Conservation (phyloP, 1,284 basidiomycete genomes). For the Calocybe gambosa region DNA sequence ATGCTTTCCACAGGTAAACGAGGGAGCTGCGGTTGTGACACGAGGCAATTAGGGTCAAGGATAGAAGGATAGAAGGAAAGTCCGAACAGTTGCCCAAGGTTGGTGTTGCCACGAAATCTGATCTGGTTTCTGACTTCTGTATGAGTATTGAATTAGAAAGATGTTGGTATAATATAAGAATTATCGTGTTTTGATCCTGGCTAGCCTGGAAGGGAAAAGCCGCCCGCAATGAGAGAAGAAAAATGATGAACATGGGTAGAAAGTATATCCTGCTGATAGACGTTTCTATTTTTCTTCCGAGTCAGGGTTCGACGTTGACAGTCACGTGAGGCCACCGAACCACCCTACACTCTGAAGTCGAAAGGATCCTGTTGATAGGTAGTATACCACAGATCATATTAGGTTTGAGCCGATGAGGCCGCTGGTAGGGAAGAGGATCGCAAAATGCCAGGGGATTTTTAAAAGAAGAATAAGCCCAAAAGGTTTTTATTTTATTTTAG, state of each 20-base stretch:
- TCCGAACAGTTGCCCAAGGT: not conserved
- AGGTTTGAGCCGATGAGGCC: constrained; percentile 1
- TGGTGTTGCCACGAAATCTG: not conserved
- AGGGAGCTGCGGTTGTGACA: constrained; percentile 2
- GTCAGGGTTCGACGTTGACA: constrained; percentile 2
- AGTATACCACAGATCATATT: constrained; percentile 1
- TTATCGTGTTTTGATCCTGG: too few relatives aligned
- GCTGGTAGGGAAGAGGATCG: constrained; percentile 7
- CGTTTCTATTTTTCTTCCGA: not conserved
- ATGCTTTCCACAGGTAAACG: not conserved
- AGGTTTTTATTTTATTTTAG: not conserved
- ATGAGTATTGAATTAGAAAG: too few relatives aligned
- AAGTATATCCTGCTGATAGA: not conserved
- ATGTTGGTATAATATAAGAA: not conserved
- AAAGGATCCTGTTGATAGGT: constrained; percentile 7
- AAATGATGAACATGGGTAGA: constrained; percentile 2
- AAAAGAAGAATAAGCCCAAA: not conserved
- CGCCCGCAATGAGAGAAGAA: constrained; percentile 1
- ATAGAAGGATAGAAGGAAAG: constrained; percentile 2
- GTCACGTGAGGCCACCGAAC: constrained; percentile 8
- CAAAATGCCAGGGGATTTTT: constrained; percentile 1
- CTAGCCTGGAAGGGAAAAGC: not conserved
- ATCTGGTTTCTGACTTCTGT: not conserved
- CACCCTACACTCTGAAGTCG: not conserved
- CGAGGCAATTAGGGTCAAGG: constrained; percentile 1